Evolutionary conservation across 73 alveolate genomes (phyloP).

Genomic region (Paramecium tetraurelia): DNA sequence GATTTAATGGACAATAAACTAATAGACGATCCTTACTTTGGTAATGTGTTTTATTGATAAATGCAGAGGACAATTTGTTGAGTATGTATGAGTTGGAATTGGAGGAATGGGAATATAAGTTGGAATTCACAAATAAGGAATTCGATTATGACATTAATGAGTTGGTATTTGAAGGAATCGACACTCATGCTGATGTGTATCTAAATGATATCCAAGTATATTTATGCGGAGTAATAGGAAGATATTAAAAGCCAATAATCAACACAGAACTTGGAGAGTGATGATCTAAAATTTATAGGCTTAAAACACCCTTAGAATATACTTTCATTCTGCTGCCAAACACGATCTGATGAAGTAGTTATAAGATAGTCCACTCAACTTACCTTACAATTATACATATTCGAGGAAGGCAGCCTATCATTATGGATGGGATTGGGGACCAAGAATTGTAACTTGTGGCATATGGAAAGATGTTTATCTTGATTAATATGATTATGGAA

Average conservation of each 20-base stretch:
- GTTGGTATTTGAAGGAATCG: constrained; percentile 74
- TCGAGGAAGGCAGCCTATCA: constrained; percentile 74
- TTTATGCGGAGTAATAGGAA: not conserved
- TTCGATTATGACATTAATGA: not conserved
- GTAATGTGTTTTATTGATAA: not conserved
- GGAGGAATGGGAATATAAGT: constrained; percentile 64
- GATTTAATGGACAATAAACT: constrained; percentile 62
- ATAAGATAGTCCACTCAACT: constrained; percentile 46
- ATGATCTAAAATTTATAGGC: constrained; percentile 42
- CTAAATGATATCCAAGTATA: constrained; percentile 58
- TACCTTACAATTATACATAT: constrained; percentile 64
- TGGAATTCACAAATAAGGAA: not conserved
- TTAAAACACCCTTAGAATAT: constrained; percentile 45
- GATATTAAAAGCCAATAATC: constrained; percentile 64
- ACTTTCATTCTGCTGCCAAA: constrained; percentile 62
- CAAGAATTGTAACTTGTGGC: constrained; percentile 73
- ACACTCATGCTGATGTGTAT: constrained; percentile 70
- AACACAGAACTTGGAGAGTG: constrained; percentile 72
- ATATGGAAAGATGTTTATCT: constrained; percentile 70
- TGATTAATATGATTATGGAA: constrained; percentile 50
- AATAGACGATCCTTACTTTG: constrained; percentile 67
- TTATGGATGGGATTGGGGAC: constrained; percentile 86
- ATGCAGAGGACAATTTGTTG: constrained; percentile 56
- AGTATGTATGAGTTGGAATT: constrained; percentile 63
- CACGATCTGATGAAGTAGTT: constrained; percentile 62